Conservation (phyloP, 2,329 filamentous ascomycete species). For the Xylaria sp. region DNA sequence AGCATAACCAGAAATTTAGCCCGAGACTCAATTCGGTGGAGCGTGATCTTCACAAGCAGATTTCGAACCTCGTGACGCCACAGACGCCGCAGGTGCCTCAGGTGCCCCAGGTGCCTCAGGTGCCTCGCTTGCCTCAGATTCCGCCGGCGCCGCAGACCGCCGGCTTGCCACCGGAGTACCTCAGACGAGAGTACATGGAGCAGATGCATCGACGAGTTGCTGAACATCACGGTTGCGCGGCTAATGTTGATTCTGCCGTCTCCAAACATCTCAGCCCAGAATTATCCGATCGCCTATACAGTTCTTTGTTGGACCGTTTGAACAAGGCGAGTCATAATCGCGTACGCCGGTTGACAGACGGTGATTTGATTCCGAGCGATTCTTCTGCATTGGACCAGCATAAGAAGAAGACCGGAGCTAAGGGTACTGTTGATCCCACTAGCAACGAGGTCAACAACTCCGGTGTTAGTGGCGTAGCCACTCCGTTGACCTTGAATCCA, state of each 20-base stretch:
- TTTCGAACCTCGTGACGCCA: slow-evolving; percentile 20
- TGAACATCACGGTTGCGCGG: too few species aligned
- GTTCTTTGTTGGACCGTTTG: slow-evolving; percentile 23
- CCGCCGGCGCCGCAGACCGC: slow-evolving; percentile 21
- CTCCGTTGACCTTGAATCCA: slow-evolving; percentile 23
- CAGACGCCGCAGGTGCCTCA: slow-evolving; percentile 7
- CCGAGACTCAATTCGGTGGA: slow-evolving; percentile 10
- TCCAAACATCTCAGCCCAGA: neutral
- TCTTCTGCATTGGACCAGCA: too few species aligned
- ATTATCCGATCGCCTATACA: slow-evolving; percentile 13
- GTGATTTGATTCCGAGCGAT: too few species aligned
- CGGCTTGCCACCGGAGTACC: slow-evolving; percentile 18
- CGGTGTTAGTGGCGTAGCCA: slow-evolving; percentile 17
- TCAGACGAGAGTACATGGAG: slow-evolving; percentile 21
- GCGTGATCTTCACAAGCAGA: slow-evolving; percentile 11
- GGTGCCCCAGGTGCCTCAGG: too few species aligned
- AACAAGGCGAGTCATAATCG: slow-evolving; percentile 6
- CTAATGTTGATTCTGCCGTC: slow-evolving; percentile 3
- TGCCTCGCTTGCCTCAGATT: too few species aligned
- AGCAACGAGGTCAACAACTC: slow-evolving; percentile 16
- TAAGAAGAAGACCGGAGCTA: neutral
- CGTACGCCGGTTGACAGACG: too few species aligned
- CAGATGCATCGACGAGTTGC: slow-evolving; percentile 2
- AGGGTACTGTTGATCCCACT: neutral
- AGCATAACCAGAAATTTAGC: slow-evolving; percentile 19